Conservation (phyloP, 2,329 filamentous ascomycete species). For the Plenodomus tracheiphilus region DNA sequence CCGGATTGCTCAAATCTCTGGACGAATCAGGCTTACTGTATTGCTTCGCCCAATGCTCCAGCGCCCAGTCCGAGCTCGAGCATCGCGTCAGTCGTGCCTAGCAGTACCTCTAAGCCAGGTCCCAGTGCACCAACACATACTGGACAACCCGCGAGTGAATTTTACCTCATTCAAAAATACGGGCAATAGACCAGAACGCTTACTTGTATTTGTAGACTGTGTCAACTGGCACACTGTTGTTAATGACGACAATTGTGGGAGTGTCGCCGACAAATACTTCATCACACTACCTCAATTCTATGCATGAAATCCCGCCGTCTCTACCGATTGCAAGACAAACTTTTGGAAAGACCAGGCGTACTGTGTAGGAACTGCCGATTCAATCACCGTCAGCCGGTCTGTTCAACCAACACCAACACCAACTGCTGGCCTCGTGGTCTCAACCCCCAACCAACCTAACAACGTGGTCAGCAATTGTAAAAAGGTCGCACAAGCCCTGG, state of each 20-base stretch:
- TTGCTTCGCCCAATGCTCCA: too few species aligned
- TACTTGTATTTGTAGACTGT: neutral
- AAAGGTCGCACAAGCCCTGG: constrained; percentile 1
- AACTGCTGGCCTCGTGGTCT: neutral
- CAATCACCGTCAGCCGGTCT: constrained; percentile 2
- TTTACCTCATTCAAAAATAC: too few species aligned
- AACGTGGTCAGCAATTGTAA: constrained; percentile 2
- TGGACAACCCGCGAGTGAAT: neutral
- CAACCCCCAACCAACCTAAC: constrained; percentile 2
- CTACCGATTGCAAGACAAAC: neutral
- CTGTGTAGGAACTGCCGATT: constrained; percentile 3
- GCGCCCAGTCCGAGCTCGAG: too few species aligned
- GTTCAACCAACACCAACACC: constrained; percentile 1
- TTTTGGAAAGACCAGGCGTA: constrained; percentile 1
- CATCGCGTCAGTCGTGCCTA: neutral
- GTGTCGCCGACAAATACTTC: constrained; percentile 1
- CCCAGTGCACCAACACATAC: constrained; percentile 2
- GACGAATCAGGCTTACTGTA: too few species aligned
- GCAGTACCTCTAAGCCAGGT: neutral
- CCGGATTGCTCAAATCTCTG: too few species aligned
- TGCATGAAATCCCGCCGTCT: constrained; percentile 2
- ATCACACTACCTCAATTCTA: constrained; percentile 2
- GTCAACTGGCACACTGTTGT: neutral
- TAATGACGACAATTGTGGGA: neutral
- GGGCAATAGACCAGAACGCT: too few species aligned